phyloP scores from a whole-genome alignment of 148 eudicot species.

The Vaccinium darrowii region DNA sequence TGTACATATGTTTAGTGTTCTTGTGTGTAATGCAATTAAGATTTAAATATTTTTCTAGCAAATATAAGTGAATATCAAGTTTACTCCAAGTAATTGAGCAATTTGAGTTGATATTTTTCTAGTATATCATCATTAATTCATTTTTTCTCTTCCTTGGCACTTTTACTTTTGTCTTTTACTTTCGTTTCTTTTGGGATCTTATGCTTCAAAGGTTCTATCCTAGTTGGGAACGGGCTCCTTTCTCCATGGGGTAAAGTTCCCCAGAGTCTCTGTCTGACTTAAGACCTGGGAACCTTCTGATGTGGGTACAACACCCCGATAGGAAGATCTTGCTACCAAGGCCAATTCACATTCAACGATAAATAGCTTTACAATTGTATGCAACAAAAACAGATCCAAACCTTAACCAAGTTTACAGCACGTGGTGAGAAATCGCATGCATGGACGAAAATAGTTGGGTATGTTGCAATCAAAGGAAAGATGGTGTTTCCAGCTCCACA shows the following conservation, averaged over 20 bases:
- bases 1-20: too few relatives aligned
- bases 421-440: constrained; percentile 97
- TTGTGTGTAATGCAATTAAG: too few relatives aligned
- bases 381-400: constrained; percentile 25
- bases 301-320: neutral
- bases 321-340: neutral
- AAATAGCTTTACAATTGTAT: neutral
- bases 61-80: neutral
- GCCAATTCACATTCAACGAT: neutral
- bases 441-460: constrained; percentile 68
- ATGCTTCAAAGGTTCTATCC: neutral
- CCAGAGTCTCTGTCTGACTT: neutral
- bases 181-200: neutral
- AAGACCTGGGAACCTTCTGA: neutral
- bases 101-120: neutral
- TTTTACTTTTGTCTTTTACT: neutral
- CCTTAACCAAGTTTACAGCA: constrained; percentile 89
- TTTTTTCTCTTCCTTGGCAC: neutral
- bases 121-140: neutral
- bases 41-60: neutral
- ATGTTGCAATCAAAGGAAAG: constrained; percentile 80
- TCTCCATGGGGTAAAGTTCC: neutral
- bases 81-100: neutral
- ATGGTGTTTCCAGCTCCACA: constrained; percentile 98
- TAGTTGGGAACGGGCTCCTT: neutral